A percentile compares a stretch with the other conserved stretches of the same genome.
phyloP scores from a whole-genome alignment of 1,139 yeast genomes.

The Suhomyces bribrorum region DNA sequence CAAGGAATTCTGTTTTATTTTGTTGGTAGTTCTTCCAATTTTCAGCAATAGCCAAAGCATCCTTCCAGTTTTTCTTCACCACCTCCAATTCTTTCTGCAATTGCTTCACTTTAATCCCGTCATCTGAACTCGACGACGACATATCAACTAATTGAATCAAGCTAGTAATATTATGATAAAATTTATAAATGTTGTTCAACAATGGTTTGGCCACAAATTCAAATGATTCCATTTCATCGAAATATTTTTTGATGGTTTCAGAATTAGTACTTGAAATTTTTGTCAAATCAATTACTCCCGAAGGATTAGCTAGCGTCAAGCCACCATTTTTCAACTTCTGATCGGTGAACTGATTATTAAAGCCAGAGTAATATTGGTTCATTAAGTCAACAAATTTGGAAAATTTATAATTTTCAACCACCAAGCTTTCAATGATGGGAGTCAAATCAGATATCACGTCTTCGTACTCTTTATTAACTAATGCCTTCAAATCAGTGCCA shows the following conservation, averaged over 20 bases:
- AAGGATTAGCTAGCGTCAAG: conserved; percentile 34
- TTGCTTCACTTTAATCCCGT: conserved; percentile 22
- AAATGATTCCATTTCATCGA: conserved; percentile 41
- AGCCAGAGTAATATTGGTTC: conserved; percentile 29
- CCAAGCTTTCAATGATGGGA: conserved; percentile 40
- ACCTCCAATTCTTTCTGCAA: conserved; percentile 39
- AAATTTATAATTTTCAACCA: conserved; percentile 42
- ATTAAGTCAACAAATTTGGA: conserved; percentile 34
- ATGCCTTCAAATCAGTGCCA: conserved; percentile 3
- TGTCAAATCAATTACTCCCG: conserved; percentile 32
- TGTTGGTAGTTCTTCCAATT: conserved; percentile 40
- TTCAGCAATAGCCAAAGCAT: conserved; percentile 48
- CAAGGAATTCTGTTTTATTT: conserved; percentile 1
- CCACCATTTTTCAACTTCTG: conserved; percentile 16
- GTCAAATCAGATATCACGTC: conserved; percentile 40
- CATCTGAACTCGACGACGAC: conserved; percentile 8
- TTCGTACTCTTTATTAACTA: conserved; percentile 39
- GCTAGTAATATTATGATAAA: conserved; percentile 24
- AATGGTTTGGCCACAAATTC: conserved; percentile 40
- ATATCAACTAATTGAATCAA: conserved; percentile 24
- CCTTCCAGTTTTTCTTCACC: conserved; percentile 44
- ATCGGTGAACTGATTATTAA: conserved; percentile 28
- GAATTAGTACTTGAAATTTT: conserved; percentile 20
- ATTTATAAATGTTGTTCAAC: conserved; percentile 21
- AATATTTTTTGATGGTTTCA: conserved; percentile 22